Evolutionary conservation across 768 basidiomycete genomes (phyloP).

Genomic region (Boletus rubroflammeus): DNA sequence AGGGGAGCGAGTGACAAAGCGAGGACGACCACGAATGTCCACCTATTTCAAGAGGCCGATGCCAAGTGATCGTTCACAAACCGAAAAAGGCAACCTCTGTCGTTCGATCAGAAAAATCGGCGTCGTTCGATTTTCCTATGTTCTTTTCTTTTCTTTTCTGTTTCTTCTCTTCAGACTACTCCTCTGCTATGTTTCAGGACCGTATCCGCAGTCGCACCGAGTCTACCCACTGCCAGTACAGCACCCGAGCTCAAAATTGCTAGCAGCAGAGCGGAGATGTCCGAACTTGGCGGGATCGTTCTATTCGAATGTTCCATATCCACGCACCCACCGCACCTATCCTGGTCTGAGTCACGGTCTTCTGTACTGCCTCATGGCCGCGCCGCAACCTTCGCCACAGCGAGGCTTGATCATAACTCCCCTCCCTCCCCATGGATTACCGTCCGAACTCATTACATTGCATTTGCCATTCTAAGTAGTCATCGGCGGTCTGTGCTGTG

Average conservation of each 20-base stretch:
- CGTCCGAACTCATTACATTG: not conserved
- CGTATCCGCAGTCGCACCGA: not conserved
- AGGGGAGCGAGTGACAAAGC: not conserved
- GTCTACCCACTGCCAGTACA: not conserved
- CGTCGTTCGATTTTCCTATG: not conserved
- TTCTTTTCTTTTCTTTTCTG: not conserved
- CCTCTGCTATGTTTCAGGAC: not conserved
- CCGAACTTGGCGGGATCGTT: constrained; percentile 12
- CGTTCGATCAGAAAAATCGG: not conserved
- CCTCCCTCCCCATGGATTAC: not conserved
- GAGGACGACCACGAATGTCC: not conserved
- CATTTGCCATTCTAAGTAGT: constrained; percentile 1
- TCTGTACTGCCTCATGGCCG: constrained; percentile 9
- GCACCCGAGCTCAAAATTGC: not conserved
- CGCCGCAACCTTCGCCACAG: not conserved
- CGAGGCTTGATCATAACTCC: not conserved
- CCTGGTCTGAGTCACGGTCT: not conserved
- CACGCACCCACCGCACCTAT: constrained; percentile 9
- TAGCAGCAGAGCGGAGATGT: constrained; percentile 9
- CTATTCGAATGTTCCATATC: constrained; percentile 28
- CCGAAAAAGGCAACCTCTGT: constrained; percentile 9
- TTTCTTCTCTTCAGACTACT: not conserved
- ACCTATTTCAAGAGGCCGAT: constrained; percentile 5
- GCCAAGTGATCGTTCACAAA: not conserved
- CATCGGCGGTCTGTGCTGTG: not conserved